A percentile compares a stretch with the other conserved stretches of the same genome.
Conservation (phyloP, 2,329 filamentous ascomycete species). For the Colletotrichum chrysophilum region DNA sequence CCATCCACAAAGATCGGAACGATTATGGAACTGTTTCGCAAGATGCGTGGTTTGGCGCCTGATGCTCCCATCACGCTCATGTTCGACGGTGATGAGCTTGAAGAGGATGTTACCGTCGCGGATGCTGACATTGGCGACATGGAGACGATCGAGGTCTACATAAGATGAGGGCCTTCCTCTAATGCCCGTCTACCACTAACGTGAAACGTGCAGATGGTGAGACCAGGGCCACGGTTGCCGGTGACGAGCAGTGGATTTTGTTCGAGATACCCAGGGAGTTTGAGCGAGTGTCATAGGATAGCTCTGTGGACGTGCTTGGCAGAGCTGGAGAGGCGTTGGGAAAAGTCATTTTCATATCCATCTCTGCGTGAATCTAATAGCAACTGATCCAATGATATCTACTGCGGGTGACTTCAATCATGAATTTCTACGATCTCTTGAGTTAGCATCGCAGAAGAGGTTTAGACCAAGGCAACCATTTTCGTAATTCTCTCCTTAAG, state of each 20-base stretch:
- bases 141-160: conserved; percentile 77
- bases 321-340: not conserved
- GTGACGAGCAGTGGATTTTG: not conserved
- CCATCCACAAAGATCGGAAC: conserved; percentile 64
- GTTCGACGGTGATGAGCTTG: conserved; percentile 79
- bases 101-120: conserved; percentile 62
- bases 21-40: conserved; percentile 67
- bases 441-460: not conserved
- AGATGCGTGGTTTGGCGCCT: conserved; percentile 52
- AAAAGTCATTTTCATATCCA: not conserved
- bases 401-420: not conserved
- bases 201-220: not conserved
- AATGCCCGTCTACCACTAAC: not conserved
- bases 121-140: conserved; percentile 77
- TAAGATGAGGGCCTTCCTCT: conserved; percentile 41
- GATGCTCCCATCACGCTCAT: conserved; percentile 64
- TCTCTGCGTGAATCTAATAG: not conserved
- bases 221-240: not conserved
- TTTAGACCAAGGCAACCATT: not conserved
- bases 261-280: conserved; percentile 20
- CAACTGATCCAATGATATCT: not conserved
- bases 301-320: not conserved
- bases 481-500: not conserved
- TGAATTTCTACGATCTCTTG: not conserved
- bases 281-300: not conserved